A percentile compares a stretch with the other conserved stretches of the same genome.
Conservation (phyloP, 345 rosid genomes). For the Acer saccharum region DNA sequence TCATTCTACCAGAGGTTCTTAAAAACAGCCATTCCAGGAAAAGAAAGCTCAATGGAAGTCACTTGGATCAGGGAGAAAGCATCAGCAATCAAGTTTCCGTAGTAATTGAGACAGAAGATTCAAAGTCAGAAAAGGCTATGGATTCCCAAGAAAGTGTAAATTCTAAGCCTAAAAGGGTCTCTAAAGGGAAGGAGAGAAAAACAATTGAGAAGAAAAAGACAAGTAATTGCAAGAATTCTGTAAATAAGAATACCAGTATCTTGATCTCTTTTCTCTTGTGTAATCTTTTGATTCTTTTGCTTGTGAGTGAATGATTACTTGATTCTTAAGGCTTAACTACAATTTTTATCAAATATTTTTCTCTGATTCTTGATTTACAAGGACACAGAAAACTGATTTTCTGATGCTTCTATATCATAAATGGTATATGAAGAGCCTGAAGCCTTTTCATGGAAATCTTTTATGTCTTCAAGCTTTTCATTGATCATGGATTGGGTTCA, state of each 20-base stretch:
- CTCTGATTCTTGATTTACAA: background rate
- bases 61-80: conserved; percentile 22
- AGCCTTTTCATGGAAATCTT: background rate
- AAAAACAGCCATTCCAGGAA: conserved; percentile 17
- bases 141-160: conserved; percentile 56
- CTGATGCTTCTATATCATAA: background rate
- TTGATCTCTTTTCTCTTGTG: conserved; percentile 62
- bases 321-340: background rate
- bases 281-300: conserved; percentile 21
- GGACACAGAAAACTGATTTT: background rate
- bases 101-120: conserved; percentile 35
- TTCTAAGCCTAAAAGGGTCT: conserved; percentile 45
- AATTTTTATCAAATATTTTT: too few species aligned
- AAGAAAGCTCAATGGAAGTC: conserved; percentile 20
- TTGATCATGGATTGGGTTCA: too few species aligned
- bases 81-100: conserved; percentile 33
- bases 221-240: conserved; percentile 33
- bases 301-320: background rate
- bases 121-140: conserved; percentile 14
- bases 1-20: conserved; percentile 14
- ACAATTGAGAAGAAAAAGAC: conserved; percentile 34
- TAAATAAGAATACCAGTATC: conserved; percentile 43
- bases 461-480: background rate
- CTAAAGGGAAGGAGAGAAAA: conserved; percentile 29
- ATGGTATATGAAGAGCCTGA: background rate